These are phyloP conservation scores for Kuraishia borneana DNA, from an alignment of 805 yeast genomes.

Conservation along the genomic window DNA sequence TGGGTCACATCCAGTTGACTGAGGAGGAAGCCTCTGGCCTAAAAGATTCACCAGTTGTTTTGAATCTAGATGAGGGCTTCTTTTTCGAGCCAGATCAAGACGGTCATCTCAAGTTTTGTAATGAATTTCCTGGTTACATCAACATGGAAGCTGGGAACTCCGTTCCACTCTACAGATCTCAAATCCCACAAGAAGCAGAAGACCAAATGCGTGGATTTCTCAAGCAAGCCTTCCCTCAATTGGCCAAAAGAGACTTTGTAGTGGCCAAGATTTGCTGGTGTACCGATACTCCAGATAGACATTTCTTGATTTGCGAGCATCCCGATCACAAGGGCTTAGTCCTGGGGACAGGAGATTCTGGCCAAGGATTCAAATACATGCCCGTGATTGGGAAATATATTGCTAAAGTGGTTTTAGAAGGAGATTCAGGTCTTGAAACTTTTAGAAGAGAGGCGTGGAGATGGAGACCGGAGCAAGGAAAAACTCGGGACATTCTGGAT, in stretches of 20 bases:
- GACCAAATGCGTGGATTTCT: constrained; percentile 20
- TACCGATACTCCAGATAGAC: constrained; percentile 23
- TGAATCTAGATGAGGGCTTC: constrained; percentile 27
- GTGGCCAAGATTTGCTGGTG: constrained; percentile 19
- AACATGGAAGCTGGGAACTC: constrained; percentile 7
- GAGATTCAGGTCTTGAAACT: constrained; percentile 15
- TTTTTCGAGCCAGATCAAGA: constrained; percentile 27
- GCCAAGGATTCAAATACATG: constrained; percentile 25
- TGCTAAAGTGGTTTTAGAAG: constrained; percentile 18
- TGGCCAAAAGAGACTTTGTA: constrained; percentile 17
- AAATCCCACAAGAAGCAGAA: constrained; percentile 22
- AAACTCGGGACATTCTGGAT: constrained; percentile 21
- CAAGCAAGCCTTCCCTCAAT: constrained; percentile 18
- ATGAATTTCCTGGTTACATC: constrained; percentile 28
- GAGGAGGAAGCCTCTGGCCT: constrained; percentile 19
- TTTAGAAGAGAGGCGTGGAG: constrained; percentile 16
- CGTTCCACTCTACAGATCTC: constrained; percentile 17
- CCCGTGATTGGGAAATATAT: constrained; percentile 11
- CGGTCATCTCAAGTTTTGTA: constrained; percentile 24
- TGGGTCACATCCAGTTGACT: constrained; percentile 25
- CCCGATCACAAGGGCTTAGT: constrained; percentile 16
- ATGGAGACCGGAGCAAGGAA: constrained; percentile 23
- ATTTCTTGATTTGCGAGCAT: constrained; percentile 18
- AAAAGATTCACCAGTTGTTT: constrained; percentile 23
- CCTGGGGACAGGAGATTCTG: constrained; percentile 25